These are phyloP conservation scores for Pythium sp. DNA, from an alignment of 352 stramenopile species.

Conservation along the genomic window DNA sequence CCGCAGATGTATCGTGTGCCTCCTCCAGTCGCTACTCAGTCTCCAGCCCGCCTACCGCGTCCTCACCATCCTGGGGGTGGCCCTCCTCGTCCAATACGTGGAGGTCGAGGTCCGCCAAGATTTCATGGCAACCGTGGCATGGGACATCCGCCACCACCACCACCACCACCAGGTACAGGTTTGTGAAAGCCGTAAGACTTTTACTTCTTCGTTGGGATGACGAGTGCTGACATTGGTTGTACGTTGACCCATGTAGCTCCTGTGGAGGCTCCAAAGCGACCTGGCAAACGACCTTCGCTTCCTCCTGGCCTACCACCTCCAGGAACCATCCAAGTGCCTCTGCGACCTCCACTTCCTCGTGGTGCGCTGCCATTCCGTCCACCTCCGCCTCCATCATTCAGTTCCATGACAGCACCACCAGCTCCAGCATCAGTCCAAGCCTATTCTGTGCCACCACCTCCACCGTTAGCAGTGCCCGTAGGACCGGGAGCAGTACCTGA, in stretches of 20 bases:
- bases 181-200: not conserved
- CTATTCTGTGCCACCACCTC: not conserved
- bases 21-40: slow-evolving; percentile 15
- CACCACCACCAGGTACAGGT: slow-evolving; percentile 10
- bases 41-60: not conserved
- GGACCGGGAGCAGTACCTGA: not conserved
- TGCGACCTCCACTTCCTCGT: slow-evolving; percentile 48
- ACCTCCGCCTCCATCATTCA: slow-evolving; percentile 31
- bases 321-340: slow-evolving; percentile 58
- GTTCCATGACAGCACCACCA: slow-evolving; percentile 14
- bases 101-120: slow-evolving; percentile 6
- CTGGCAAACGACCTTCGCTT: slow-evolving; percentile 62
- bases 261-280: slow-evolving; percentile 23
- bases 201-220: not conserved
- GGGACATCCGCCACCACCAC: slow-evolving; percentile 6
- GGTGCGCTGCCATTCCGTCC: slow-evolving; percentile 33
- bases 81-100: slow-evolving; percentile 4
- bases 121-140: slow-evolving; percentile 1
- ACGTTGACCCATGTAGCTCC: not conserved
- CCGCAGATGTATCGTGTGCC: slow-evolving; percentile 59
- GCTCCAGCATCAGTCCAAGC: slow-evolving; percentile 7
- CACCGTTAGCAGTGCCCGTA: not conserved
- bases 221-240: not conserved
- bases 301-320: slow-evolving; percentile 50
- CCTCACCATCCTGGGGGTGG: slow-evolving; percentile 12